Percentiles rank a stretch among this genome's conserved stretches.
Conservation (phyloP, 208 protist genomes). For the Phytomonas francai region DNA sequence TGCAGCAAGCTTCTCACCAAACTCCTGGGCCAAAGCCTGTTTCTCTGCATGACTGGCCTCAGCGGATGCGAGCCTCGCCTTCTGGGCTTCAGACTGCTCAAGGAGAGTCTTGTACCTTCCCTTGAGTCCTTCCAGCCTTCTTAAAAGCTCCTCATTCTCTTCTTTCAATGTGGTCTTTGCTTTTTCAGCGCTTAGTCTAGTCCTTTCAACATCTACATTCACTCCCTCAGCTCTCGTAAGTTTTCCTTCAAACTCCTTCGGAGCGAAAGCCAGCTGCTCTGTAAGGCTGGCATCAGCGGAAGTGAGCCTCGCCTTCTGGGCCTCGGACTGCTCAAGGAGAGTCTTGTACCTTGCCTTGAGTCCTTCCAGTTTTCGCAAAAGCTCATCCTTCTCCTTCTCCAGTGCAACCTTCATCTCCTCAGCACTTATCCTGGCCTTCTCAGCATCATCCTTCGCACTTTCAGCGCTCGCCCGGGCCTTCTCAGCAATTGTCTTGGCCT, state of each 20-base stretch:
- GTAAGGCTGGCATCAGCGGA: background rate
- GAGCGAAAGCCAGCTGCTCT: background rate
- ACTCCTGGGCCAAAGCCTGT: background rate
- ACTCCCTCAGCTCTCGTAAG: no score
- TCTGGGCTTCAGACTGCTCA: background rate
- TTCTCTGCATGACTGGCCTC: background rate
- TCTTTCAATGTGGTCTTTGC: no score
- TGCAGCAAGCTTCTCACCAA: slow-evolving; percentile 4
- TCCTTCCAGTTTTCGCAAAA: slow-evolving; percentile 12
- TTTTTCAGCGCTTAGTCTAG: no score
- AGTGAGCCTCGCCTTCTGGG: background rate
- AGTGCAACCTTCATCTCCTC: no score
- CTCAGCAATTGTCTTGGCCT: no score
- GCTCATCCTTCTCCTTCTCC: slow-evolving; percentile 12
- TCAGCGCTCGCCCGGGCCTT: no score
- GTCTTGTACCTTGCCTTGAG: background rate
- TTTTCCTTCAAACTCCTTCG: no score
- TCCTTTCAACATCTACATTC: no score
- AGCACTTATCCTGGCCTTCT: background rate
- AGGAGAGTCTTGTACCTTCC: background rate
- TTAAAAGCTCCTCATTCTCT: slow-evolving; percentile 5
- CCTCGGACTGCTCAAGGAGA: background rate
- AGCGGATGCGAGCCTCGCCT: background rate
- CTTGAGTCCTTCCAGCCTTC: background rate
- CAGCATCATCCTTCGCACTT: background rate